phyloP scores from a whole-genome alignment of 1,284 basidiomycete species.

The Psilocybe mexicana region DNA sequence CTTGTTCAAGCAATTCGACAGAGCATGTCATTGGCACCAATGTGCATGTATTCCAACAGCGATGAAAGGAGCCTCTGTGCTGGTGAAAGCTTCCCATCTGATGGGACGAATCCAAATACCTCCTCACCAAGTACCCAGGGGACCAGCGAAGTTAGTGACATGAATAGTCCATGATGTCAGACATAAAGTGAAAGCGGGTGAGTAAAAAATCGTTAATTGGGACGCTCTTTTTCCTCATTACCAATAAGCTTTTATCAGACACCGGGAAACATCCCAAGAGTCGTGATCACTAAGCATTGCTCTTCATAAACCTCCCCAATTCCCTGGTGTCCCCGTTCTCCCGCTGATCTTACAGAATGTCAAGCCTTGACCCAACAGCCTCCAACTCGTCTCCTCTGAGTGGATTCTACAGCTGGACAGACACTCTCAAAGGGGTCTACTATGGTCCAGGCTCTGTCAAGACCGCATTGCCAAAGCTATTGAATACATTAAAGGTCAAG shows the following conservation, averaged over 20 bases:
- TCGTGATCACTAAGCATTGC: slow-evolving; percentile 1
- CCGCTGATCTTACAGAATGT: slow-evolving; percentile 25
- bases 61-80: too few species aligned
- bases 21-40: too few species aligned
- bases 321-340: background rate
- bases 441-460: slow-evolving; percentile 67
- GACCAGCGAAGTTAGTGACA: too few species aligned
- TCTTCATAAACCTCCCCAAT: background rate
- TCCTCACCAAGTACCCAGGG: too few species aligned
- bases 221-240: slow-evolving; percentile 3
- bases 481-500: slow-evolving; percentile 52
- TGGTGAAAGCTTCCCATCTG: too few species aligned
- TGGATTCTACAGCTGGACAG: slow-evolving; percentile 64
- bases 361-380: slow-evolving; percentile 28
- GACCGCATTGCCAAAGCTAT: slow-evolving; percentile 62
- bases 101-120: too few species aligned
- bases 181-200: background rate
- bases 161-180: too few species aligned
- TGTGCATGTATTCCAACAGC: too few species aligned
- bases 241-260: background rate
- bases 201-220: slow-evolving; percentile 7
- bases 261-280: background rate
- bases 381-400: slow-evolving; percentile 29
- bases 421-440: slow-evolving; percentile 62
- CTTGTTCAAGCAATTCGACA: too few species aligned